These are phyloP conservation scores for Daldinia concentrica DNA, from an alignment of 495 filamentous ascomycete genomes.

Conservation along the genomic window DNA sequence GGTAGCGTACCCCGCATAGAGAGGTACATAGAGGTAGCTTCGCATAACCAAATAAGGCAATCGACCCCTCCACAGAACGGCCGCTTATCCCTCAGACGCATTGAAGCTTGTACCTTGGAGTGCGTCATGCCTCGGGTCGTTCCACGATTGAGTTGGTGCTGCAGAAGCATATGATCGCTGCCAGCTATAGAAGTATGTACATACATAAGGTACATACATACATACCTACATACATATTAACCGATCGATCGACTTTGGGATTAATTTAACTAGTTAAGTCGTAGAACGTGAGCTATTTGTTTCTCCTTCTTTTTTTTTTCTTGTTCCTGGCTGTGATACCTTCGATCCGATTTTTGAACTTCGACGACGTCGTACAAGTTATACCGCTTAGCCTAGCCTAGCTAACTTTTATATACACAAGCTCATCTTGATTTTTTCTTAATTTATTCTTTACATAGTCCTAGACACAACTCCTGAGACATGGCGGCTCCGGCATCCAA, in stretches of 20 bases:
- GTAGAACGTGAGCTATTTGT: neutral
- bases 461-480: too few relatives aligned
- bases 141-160: neutral
- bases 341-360: neutral
- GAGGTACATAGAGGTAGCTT: neutral
- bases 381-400: neutral
- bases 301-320: neutral
- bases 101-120: neutral
- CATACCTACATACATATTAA: neutral
- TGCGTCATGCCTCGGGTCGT: constrained; percentile 30
- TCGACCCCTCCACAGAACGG: neutral
- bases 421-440: too few relatives aligned
- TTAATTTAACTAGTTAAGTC: neutral
- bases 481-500: constrained; percentile 82
- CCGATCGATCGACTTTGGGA: neutral
- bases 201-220: too few relatives aligned
- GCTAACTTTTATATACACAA: neutral
- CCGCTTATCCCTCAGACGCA: neutral
- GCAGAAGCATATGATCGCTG: constrained; percentile 20
- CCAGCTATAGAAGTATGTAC: neutral
- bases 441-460: neutral
- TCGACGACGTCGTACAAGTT: too few relatives aligned
- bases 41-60: neutral
- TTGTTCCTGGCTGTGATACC: neutral
- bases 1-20: constrained; percentile 23